Evolutionary conservation across 768 basidiomycete genomes (phyloP).

Genomic region (Daedaleopsis sinensis): DNA sequence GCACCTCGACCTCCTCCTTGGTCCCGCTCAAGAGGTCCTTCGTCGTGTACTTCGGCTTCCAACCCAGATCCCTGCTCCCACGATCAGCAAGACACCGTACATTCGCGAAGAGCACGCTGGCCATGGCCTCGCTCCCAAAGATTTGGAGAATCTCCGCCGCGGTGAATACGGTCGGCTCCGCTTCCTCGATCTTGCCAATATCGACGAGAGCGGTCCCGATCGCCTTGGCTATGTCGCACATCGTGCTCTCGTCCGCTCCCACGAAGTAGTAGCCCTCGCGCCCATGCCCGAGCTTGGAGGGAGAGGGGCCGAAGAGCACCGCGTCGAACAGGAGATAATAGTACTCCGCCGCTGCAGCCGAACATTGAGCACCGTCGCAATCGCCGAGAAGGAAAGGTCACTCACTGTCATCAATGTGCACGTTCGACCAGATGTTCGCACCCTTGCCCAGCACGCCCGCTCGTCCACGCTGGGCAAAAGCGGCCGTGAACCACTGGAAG

Average conservation of each 20-base stretch:
- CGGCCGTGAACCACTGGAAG: conserved; percentile 47
- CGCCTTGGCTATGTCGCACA: conserved; percentile 33
- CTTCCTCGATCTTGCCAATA: conserved; percentile 25
- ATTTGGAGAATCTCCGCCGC: conserved; percentile 43
- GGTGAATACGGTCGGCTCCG: conserved; percentile 45
- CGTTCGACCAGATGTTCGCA: conserved; percentile 58
- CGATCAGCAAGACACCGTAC: conserved; percentile 1
- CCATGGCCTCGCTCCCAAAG: conserved; percentile 2
- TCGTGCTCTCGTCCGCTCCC: conserved; percentile 29
- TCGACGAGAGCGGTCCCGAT: conserved; percentile 37
- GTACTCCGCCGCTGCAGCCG: conserved; percentile 14
- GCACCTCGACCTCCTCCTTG: too few species aligned
- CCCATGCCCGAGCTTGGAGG: conserved; percentile 30
- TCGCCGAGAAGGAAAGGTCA: too few species aligned
- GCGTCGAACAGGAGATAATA: conserved; percentile 44
- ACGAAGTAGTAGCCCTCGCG: conserved; percentile 39
- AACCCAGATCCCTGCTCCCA: conserved; percentile 41
- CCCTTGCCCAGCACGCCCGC: conserved; percentile 58
- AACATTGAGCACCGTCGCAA: too few species aligned
- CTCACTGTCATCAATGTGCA: conserved; percentile 55
- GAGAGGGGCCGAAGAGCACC: conserved; percentile 25
- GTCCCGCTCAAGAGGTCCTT: background rate
- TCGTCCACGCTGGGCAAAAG: conserved; percentile 45
- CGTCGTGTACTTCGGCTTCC: conserved; percentile 45
- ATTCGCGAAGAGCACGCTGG: background rate